Evolutionary conservation across 202 grass and related monocot species (phyloP), one percentile per base, ranked within the genome.

Genomic region (Digitaria exilis): DNA sequence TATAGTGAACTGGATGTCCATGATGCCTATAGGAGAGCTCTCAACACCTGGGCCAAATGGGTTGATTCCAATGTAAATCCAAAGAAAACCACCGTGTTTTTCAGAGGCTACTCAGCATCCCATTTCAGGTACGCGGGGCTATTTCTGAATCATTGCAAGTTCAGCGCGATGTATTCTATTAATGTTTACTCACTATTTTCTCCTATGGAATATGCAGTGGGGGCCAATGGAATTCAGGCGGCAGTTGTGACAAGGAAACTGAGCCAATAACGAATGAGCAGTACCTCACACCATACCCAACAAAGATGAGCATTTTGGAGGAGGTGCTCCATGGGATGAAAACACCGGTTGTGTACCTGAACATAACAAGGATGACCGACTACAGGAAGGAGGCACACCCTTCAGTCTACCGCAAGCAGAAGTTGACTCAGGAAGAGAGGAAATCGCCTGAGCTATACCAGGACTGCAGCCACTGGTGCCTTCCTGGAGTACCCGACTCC

Each of bases 381-480:
- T 96, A 99, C 81, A 85, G 96, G 82, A 99, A 99, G 85, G 96
- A 99, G 63, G 96, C 82, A 0, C 96, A 99, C 49, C 93, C 91
- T 50, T 99, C 96, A 3, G 71, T 96, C 64, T 96, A 92, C 13
- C 89, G 85, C 54, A 89, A 87, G 79, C 89, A 85, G 19, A 84
- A 91, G 62, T 25, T 89, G 72, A 87, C 66, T 0, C 86, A 91
- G 52, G 81, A 93, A 55, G 90, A 92, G 66, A 76, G 54, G 65
- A 94, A 92, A 80, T 83, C 84, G 9, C 85, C 89, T 7, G 71
- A 89, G 64, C 44, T 37, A 12, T 82, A 90, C 42, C 97, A 99
- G 86, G 97, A 99, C 79, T 99, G 97, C 88, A 99, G 97, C 78
- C 93, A 99, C 88, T 99, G 97, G 97, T 99, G 93, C 72, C 89